Percentiles rank a stretch among this genome's conserved stretches.
Conservation (phyloP, 2,329 filamentous ascomycete genomes). For the Beauveria scarabaeidicola region DNA sequence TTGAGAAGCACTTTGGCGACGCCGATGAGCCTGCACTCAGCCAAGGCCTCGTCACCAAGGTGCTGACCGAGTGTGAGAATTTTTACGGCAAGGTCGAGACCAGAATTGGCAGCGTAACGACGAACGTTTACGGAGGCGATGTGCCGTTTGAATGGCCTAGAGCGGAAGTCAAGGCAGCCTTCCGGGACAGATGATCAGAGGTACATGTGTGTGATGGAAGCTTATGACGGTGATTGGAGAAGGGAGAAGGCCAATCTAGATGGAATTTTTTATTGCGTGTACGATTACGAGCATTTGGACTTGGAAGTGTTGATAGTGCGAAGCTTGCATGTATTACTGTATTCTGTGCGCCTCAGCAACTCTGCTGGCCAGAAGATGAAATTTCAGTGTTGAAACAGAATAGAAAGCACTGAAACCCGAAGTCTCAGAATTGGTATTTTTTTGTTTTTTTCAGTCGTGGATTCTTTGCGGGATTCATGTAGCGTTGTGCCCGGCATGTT, state of each 20-base stretch:
- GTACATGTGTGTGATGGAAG: neutral
- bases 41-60: constrained; percentile 47
- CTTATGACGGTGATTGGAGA: neutral
- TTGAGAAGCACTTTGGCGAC: constrained; percentile 96
- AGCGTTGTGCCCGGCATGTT: neutral
- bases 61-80: constrained; percentile 51
- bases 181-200: constrained; percentile 22
- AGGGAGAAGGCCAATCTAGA: neutral
- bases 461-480: neutral
- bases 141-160: constrained; percentile 59
- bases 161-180: constrained; percentile 52
- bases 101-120: constrained; percentile 50
- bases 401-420: neutral
- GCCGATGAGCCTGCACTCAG: constrained; percentile 66
- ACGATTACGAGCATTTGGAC: constrained; percentile 7
- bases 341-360: neutral
- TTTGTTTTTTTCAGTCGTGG: neutral
- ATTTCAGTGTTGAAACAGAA: neutral
- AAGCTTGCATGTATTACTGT: neutral
- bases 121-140: constrained; percentile 57
- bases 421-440: neutral
- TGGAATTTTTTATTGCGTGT: constrained; percentile 4
- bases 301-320: constrained; percentile 1
- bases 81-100: constrained; percentile 56
- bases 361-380: neutral